Percentiles rank a stretch among this genome's conserved stretches.
Evolutionary conservation across 2,329 filamentous ascomycete species (phyloP).

Genomic region (Botryosphaeria dothidea): DNA sequence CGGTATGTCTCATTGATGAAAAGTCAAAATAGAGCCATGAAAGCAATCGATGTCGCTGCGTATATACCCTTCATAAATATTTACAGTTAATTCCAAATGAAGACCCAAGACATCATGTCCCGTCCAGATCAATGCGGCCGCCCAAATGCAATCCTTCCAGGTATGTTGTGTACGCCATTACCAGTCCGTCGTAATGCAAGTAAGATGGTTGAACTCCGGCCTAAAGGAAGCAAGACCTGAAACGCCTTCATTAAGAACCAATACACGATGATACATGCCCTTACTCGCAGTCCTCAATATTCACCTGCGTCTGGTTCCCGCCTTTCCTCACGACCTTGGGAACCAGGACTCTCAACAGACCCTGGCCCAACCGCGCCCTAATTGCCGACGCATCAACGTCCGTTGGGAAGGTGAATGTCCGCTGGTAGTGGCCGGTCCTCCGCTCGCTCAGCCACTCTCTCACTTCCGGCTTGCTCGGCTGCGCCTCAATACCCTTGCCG

Average conservation of each 20-base stretch:
- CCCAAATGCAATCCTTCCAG: not conserved
- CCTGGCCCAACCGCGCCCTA: conserved; percentile 18
- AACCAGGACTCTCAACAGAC: conserved; percentile 19
- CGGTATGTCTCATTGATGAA: not conserved
- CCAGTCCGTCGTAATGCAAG: not conserved
- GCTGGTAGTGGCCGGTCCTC: conserved; percentile 19
- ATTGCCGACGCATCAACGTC: conserved; percentile 19
- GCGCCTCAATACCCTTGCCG: not conserved
- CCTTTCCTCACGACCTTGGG: conserved; percentile 17
- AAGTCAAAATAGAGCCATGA: not conserved
- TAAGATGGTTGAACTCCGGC: not conserved
- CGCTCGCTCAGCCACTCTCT: conserved; percentile 21
- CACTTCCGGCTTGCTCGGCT: conserved; percentile 17
- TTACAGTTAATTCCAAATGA: not conserved
- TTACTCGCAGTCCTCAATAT: conserved; percentile 16
- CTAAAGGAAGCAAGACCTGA: not conserved
- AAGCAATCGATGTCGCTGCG: not conserved
- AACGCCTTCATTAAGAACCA: not conserved
- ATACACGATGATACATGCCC: no score
- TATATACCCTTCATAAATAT: not conserved
- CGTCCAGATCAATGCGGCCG: not conserved
- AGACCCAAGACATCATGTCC: not conserved
- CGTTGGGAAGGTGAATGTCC: conserved; percentile 21
- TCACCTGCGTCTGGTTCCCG: not conserved
- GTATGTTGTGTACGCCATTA: not conserved